Evolutionary conservation across 2,329 filamentous ascomycete species (phyloP).

Genomic region (Triangularia verruculosa): DNA sequence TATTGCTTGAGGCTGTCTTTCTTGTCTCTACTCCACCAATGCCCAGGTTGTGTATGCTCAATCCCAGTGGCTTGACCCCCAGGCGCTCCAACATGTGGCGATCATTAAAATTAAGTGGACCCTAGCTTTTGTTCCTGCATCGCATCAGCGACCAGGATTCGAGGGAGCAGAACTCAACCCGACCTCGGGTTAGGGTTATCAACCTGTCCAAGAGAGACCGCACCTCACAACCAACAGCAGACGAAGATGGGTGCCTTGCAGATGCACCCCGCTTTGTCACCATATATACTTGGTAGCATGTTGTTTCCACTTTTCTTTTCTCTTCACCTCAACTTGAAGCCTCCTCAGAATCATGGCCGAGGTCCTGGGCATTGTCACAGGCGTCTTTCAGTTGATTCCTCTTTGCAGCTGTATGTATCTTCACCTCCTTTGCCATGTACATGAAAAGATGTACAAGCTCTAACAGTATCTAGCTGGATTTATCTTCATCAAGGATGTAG

Average conservation of each 20-base stretch:
- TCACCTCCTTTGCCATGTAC: not conserved
- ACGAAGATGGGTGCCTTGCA: not conserved
- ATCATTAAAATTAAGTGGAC: not conserved
- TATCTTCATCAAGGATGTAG: not conserved
- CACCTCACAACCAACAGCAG: not conserved
- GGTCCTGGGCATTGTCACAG: not conserved
- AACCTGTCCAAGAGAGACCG: not conserved
- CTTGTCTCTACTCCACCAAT: not conserved
- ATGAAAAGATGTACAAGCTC: not conserved
- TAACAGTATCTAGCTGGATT: not conserved
- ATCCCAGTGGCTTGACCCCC: not conserved
- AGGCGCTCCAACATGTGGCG: not conserved
- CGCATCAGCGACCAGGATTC: not conserved
- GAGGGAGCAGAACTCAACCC: not conserved
- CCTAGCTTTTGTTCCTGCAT: not conserved
- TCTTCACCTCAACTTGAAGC: not conserved
- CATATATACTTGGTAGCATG: not conserved
- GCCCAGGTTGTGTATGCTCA: too few species aligned
- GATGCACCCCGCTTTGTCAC: not conserved
- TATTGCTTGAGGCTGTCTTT: not conserved
- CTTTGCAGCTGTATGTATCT: not conserved
- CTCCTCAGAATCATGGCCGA: not conserved
- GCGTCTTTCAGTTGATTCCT: not conserved
- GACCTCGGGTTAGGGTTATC: not conserved
- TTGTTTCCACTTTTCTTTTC: not conserved